Conservation (phyloP, 192 early-diverging fungal species). For the Coemansia sp. region DNA sequence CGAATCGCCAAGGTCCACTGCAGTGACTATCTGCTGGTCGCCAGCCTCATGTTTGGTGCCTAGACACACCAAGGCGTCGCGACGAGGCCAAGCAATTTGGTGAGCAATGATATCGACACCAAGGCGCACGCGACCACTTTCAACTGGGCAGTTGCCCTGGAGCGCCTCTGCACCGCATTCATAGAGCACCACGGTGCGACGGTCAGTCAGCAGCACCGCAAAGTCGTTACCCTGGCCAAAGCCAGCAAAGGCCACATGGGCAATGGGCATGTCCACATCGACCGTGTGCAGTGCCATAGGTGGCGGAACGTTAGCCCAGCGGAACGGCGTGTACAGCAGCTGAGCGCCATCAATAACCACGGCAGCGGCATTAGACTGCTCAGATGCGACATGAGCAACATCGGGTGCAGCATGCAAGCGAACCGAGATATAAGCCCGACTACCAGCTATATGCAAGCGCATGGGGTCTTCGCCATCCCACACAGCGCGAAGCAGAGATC, state of each 20-base stretch:
- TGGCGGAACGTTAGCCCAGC: constrained; percentile 86
- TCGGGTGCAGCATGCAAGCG: constrained; percentile 19
- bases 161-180: constrained; percentile 37
- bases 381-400: constrained; percentile 28
- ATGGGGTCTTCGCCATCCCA: constrained; percentile 87
- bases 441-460: constrained; percentile 63
- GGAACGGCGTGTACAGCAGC: constrained; percentile 54
- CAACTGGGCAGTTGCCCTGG: constrained; percentile 4
- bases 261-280: constrained; percentile 14
- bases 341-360: constrained; percentile 76
- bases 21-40: constrained; percentile 41
- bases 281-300: constrained; percentile 74
- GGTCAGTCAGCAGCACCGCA: constrained; percentile 69
- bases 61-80: constrained; percentile 60
- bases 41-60: constrained; percentile 21
- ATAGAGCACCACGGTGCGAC: constrained; percentile 27
- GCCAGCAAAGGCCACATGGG: constrained; percentile 68
- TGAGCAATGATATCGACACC: constrained; percentile 36
- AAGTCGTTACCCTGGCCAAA: constrained; percentile 69
- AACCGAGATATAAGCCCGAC: constrained; percentile 11
- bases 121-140: constrained; percentile 10
- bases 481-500: neutral
- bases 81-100: constrained; percentile 71
- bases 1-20: constrained; percentile 49
- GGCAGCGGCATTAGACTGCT: constrained; percentile 55